Evolutionary conservation across 371 early-diverging fungal genomes (phyloP).

Genomic region (Chytridium lagenaria): DNA sequence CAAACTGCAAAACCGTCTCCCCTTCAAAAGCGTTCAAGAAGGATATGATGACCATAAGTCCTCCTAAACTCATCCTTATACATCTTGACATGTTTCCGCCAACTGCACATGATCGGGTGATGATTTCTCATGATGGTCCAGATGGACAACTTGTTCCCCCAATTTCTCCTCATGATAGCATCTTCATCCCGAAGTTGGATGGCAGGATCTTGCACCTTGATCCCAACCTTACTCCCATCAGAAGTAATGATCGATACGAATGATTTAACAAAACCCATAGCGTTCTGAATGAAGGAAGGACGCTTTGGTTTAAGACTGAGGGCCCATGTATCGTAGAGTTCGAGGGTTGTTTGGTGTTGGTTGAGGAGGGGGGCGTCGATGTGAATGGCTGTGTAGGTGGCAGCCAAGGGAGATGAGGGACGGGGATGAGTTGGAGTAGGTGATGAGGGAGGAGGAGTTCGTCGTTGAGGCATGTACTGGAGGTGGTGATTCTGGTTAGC

Average conservation of each 20-base stretch:
- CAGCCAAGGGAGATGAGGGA: no score
- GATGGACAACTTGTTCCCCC: background rate
- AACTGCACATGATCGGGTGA: background rate
- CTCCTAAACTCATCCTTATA: background rate
- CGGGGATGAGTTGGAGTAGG: no score
- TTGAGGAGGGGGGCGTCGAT: no score
- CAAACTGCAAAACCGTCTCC: constrained; percentile 32
- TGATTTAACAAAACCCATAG: background rate
- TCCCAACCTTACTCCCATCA: background rate
- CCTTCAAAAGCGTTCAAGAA: constrained; percentile 30
- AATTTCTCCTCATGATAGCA: background rate
- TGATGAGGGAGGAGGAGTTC: no score
- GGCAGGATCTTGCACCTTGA: background rate
- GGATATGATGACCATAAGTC: constrained; percentile 19
- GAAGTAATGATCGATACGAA: background rate
- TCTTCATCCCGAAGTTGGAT: background rate
- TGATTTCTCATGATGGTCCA: constrained; percentile 3
- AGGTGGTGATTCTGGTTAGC: no score
- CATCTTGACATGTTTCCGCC: background rate
- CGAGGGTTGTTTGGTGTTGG: no score
- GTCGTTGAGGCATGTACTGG: no score
- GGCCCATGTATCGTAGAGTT: no score
- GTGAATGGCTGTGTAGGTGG: no score
- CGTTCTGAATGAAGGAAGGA: no score
- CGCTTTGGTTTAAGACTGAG: no score